Conservation (phyloP, 148 eudicot genomes). For the Suaeda aralocaspica region DNA sequence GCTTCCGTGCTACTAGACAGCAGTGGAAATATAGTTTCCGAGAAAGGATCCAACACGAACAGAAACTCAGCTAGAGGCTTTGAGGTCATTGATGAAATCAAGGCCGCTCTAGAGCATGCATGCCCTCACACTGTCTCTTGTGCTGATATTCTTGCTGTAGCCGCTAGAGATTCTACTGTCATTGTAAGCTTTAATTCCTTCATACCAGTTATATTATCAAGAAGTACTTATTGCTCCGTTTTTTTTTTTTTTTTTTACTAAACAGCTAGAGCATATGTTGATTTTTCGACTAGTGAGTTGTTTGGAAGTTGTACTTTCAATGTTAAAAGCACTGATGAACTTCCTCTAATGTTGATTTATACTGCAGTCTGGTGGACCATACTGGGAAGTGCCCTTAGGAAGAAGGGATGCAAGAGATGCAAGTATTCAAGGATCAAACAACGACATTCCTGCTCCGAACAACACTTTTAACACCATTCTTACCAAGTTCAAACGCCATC, state of each 20-base stretch:
- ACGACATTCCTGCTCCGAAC: constrained; percentile 86
- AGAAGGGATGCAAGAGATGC: constrained; percentile 74
- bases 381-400: constrained; percentile 85
- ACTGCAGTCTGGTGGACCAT: constrained; percentile 80
- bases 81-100: no score
- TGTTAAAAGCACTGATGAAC: no score
- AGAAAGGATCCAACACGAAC: constrained; percentile 68
- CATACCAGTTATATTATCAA: no score
- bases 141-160: constrained; percentile 65
- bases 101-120: constrained; percentile 62
- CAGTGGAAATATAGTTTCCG: constrained; percentile 49
- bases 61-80: constrained; percentile 71
- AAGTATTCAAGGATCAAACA: constrained; percentile 85
- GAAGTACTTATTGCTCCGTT: no score
- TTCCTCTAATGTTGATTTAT: no score
- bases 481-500: constrained; percentile 69
- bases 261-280: no score
- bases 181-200: constrained; percentile 35
- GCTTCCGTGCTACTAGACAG: constrained; percentile 73
- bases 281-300: no score
- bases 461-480: constrained; percentile 85
- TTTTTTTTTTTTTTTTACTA: no score
- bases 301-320: no score
- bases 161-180: constrained; percentile 77
- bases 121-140: constrained; percentile 86